Base-by-base conservation (phyloP, 208 protist genomes). In the Wallacemonas sp. region DNA sequence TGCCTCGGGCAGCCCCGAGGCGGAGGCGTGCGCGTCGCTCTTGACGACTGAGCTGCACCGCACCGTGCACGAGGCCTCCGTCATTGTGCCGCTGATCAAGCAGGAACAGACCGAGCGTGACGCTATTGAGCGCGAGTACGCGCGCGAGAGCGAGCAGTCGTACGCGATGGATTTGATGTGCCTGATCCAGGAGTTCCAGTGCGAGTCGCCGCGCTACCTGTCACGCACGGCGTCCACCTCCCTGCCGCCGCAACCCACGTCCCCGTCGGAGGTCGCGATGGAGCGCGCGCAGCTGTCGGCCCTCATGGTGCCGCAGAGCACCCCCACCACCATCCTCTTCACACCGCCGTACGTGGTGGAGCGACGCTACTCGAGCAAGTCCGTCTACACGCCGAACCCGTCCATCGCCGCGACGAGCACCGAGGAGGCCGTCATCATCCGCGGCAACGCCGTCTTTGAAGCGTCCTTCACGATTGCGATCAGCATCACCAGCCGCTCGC, bases 331-430 rank as follows among this genome's bases (percentile, higher is more conserved):
- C 38, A 68, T 89, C 39, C 69, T 82, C 16, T 66, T 62, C 0
- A 57, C 54, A 20, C 65, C 63, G 16, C 70, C 81, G 16, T 77
- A 90, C 16, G 70, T 79, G 16, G 72, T 95, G n/a, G 84, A 91
- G 39, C 57, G 81, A 25, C 76, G 79, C 28, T 74, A 81, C 67
- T 93, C 89, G 10, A 88, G 73, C 5, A 81, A 75, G 39, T 80
- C 76, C 25, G 59, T 95, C 42, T 92, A 81, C 68, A 78, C 74
- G 12, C 89, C 86, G 3, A 89, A 79, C 63, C 89, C 89, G 32
- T 92, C 82, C 18, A 76, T 91, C 57, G 86, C 74, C 39, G 80
- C 92, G 44, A 92, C 86, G 7, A 84, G 42, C 32, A 7, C 41
- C 2, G 67, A 71, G 25, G 71, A 70, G 16, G 85, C 79, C 70